Evolutionary conservation across 2,329 filamentous ascomycete species (phyloP).

Genomic region (Fusarium sp.): DNA sequence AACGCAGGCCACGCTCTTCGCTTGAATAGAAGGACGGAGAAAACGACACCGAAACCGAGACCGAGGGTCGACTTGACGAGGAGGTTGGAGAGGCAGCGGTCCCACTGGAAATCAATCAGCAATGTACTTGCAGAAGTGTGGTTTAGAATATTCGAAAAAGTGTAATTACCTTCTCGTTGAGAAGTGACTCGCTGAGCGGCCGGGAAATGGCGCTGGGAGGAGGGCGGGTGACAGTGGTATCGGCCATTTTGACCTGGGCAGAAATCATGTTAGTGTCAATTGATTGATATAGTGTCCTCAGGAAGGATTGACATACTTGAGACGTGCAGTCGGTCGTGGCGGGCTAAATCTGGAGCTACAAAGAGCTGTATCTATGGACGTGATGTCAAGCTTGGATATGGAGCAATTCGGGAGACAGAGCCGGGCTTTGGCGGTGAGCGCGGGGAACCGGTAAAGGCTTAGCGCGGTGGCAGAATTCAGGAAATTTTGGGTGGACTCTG

Average conservation of each 20-base stretch:
- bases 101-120: slow-evolving; percentile 75
- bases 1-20: slow-evolving; percentile 98
- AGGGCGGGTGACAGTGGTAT: slow-evolving; percentile 59
- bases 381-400: slow-evolving; percentile 51
- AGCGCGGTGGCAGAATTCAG: slow-evolving; percentile 58
- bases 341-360: slow-evolving; percentile 45
- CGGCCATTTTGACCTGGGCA: slow-evolving; percentile 60
- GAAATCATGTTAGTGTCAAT: slow-evolving; percentile 39
- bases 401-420: slow-evolving; percentile 54
- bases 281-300: neutral
- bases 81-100: slow-evolving; percentile 96
- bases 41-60: slow-evolving; percentile 96
- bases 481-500: slow-evolving; percentile 54
- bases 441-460: slow-evolving; percentile 36
- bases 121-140: neutral
- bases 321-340: slow-evolving; percentile 38
- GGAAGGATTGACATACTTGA: slow-evolving; percentile 42
- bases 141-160: neutral
- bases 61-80: slow-evolving; percentile 97
- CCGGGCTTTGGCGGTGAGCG: slow-evolving; percentile 57
- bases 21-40: slow-evolving; percentile 98
- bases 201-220: slow-evolving; percentile 75
- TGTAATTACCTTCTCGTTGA: slow-evolving; percentile 93
- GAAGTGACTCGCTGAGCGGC: slow-evolving; percentile 95
- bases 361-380: slow-evolving; percentile 45